Percentiles rank a stretch among this genome's conserved stretches.
phyloP scores from a whole-genome alignment of 2,329 filamentous ascomycete species.

The Orbilia quercus region DNA sequence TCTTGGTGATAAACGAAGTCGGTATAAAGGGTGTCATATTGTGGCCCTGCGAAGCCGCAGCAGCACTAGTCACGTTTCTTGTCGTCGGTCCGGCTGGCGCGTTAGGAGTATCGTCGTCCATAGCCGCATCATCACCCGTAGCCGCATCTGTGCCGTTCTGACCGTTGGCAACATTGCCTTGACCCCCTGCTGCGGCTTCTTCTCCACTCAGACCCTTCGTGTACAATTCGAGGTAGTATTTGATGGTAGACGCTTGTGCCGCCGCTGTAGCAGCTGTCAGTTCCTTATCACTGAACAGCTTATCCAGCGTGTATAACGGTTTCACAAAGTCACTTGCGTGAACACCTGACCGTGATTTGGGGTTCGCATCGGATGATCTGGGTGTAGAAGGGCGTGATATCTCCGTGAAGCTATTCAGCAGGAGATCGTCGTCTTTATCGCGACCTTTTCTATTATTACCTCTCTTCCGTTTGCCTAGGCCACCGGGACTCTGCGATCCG shows the following conservation, averaged over 20 bases:
- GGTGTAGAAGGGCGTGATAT: conserved; percentile 53
- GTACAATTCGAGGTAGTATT: conserved; percentile 34
- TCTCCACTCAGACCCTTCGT: conserved; percentile 9
- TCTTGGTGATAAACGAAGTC: conserved; percentile 48
- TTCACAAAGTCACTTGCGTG: conserved; percentile 52
- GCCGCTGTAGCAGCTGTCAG: conserved; percentile 36
- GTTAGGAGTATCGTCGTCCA: conserved; percentile 31
- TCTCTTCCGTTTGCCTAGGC: conserved; percentile 57
- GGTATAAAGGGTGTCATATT: conserved; percentile 52
- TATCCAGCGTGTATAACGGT: conserved; percentile 53
- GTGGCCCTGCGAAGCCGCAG: conserved; percentile 37
- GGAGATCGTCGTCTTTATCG: conserved; percentile 37
- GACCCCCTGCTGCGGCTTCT: conserved; percentile 6
- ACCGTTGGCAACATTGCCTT: conserved; percentile 30
- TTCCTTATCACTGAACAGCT: conserved; percentile 55
- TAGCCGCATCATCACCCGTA: conserved; percentile 19
- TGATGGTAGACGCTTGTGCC: conserved; percentile 44
- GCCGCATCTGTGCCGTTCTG: conserved; percentile 28
- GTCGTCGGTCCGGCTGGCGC: conserved; percentile 36
- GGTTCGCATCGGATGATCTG: conserved; percentile 37
- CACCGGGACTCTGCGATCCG: conserved; percentile 52
- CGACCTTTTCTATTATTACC: conserved; percentile 55
- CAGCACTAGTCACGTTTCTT: conserved; percentile 42
- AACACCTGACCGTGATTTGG: conserved; percentile 37
- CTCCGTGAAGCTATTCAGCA: conserved; percentile 40